Conservation (phyloP, 2,329 filamentous ascomycete genomes). For the Magnaporthiopsis poae region DNA sequence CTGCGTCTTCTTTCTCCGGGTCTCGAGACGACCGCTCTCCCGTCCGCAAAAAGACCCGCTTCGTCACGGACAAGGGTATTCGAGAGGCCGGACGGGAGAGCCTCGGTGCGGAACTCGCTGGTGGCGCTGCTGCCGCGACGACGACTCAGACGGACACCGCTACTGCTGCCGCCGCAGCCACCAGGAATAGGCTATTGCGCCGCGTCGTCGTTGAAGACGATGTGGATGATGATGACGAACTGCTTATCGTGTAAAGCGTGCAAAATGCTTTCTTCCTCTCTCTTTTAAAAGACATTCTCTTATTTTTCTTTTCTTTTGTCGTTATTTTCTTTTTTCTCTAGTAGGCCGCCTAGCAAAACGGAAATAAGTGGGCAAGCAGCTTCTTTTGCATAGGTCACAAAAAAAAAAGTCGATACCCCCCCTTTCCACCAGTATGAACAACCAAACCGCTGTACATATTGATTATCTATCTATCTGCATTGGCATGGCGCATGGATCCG, state of each 20-base stretch:
- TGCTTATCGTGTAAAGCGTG: constrained; percentile 33
- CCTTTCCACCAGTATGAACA: not conserved
- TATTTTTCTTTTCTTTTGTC: not conserved
- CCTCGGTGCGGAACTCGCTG: constrained; percentile 42
- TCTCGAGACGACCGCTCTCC: constrained; percentile 28
- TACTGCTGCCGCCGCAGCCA: not conserved
- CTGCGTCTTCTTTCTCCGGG: constrained; percentile 4
- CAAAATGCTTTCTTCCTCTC: not conserved
- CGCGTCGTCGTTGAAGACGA: constrained; percentile 26
- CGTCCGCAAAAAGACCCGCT: constrained; percentile 64
- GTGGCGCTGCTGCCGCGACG: not conserved
- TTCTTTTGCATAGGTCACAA: not conserved
- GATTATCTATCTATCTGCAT: not conserved
- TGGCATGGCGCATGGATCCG: not conserved
- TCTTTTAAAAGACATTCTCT: not conserved
- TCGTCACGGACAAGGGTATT: constrained; percentile 68
- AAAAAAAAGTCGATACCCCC: not conserved
- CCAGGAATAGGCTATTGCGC: constrained; percentile 15
- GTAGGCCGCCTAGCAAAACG: not conserved
- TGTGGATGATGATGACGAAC: constrained; percentile 38
- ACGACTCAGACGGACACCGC: constrained; percentile 3
- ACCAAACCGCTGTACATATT: not conserved
- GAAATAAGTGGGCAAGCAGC: not conserved
- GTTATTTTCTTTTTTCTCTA: not conserved
- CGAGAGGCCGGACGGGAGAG: constrained; percentile 68